Base-by-base conservation (phyloP, 441 rosid species). In the Gossypium trilobum region DNA sequence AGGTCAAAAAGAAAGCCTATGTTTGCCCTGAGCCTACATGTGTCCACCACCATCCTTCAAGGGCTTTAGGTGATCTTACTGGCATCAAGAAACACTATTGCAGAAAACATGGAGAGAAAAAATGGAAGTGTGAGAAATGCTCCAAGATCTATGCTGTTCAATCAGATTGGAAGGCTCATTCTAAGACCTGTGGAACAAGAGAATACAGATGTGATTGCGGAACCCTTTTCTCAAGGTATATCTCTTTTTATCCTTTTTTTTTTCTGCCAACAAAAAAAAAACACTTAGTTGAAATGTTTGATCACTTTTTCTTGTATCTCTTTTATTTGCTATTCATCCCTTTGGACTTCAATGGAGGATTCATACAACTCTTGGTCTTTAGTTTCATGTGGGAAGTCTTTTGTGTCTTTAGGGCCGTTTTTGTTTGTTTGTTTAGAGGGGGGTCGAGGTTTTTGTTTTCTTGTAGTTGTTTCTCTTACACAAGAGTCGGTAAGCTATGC, bases 121-220 rank as follows among this genome's bases (percentile, higher is more conserved):
- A 86, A 71, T 86, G 90, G 90, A 86, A 86, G 79, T 85, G 90
- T 56, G 86, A 82, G 44, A 86, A 82, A 65, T 86, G 89, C 72
- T 82, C 86, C 5, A 86, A 86, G 85, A 80, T 83, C 81, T 86
- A 86, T 56, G 90, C 90, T 52, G 90, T 86, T 77, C 90, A 85
- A 71, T 86, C 88, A 2, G 90, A 86, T 73, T 84, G 90, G 88
- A 85, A 85, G 63, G 90, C 90, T 77, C 90, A 86, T 50, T 80
- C 90, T 51, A 86, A 83, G 77, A 86, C 89, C 72, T 89, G 93
- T 62, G 93, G 91, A 57, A 89, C 93, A 14, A 81, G 88, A 73
- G 94, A 89, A 80, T 89, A 89, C 52, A 75, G 89, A 78, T 89
- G 94, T 78, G 94, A 87, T 78, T 89, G 94, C 74, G 91, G 94